These are phyloP conservation scores for Asterophora lycoperdoides DNA, from an alignment of 768 basidiomycete species.

Conservation along the genomic window DNA sequence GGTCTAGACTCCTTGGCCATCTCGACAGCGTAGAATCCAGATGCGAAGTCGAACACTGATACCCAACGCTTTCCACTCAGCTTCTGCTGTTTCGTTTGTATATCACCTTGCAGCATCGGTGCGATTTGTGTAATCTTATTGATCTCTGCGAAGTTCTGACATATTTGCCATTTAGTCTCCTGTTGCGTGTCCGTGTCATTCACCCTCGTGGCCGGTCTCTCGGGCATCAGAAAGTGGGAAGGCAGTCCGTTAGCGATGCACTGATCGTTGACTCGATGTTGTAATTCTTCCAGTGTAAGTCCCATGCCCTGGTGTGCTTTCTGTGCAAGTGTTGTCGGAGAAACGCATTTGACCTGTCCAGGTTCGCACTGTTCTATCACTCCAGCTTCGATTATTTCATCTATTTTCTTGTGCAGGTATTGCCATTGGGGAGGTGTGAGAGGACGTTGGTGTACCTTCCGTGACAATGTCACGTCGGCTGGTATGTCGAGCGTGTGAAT, in stretches of 20 bases:
- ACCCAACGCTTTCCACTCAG: constrained; percentile 30
- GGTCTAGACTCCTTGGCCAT: constrained; percentile 15
- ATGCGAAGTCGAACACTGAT: constrained; percentile 32
- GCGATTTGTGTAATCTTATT: constrained; percentile 24
- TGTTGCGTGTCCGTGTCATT: constrained; percentile 12
- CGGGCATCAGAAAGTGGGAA: constrained; percentile 17
- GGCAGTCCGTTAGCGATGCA: constrained; percentile 23
- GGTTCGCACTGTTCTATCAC: constrained; percentile 27
- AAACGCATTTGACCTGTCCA: constrained; percentile 11
- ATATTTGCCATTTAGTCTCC: constrained; percentile 29
- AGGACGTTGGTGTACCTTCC: constrained; percentile 3
- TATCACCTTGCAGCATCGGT: too few relatives aligned
- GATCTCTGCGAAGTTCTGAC: constrained; percentile 31
- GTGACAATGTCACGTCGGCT: constrained; percentile 17
- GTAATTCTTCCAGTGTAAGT: too few relatives aligned
- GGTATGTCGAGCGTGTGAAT: constrained; percentile 33
- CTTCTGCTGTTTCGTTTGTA: constrained; percentile 30
- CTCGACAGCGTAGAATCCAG: constrained; percentile 27
- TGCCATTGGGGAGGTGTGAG: constrained; percentile 26
- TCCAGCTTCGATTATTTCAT: constrained; percentile 31
- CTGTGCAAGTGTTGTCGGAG: constrained; percentile 30
- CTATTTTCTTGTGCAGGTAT: constrained; percentile 26
- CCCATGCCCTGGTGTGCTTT: constrained; percentile 30
- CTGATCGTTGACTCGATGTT: constrained; percentile 30
- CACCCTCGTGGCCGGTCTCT: constrained; percentile 13